Evolutionary conservation across 495 filamentous ascomycete genomes (phyloP).

Genomic region (Penicillium riverlandense): DNA sequence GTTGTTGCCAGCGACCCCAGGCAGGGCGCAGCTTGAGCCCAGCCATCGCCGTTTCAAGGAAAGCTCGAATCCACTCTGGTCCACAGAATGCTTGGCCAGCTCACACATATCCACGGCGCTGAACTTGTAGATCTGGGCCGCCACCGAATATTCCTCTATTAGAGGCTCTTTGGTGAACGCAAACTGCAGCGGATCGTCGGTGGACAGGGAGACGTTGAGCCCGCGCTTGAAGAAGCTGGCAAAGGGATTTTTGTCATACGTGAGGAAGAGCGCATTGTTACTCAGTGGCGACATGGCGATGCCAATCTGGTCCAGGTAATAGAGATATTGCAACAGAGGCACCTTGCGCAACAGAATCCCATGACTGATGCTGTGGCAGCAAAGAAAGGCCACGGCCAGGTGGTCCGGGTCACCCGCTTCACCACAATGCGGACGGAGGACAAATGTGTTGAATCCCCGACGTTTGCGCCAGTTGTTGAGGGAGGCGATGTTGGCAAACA

Average conservation of each 20-base stretch:
- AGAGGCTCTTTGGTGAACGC: slow-evolving; percentile 97
- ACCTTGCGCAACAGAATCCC: slow-evolving; percentile 90
- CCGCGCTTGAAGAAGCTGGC: slow-evolving; percentile 90
- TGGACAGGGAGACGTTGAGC: slow-evolving; percentile 91
- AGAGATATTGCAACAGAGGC: slow-evolving; percentile 90
- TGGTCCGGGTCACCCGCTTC: slow-evolving; percentile 97
- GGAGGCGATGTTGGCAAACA: slow-evolving; percentile 89
- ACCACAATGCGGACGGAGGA: slow-evolving; percentile 89
- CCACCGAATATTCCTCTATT: slow-evolving; percentile 96
- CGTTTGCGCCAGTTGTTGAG: slow-evolving; percentile 87
- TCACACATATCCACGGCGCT: slow-evolving; percentile 98
- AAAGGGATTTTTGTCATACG: slow-evolving; percentile 96
- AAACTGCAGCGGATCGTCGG: slow-evolving; percentile 95
- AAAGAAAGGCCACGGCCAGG: slow-evolving; percentile 83
- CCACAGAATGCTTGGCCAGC: slow-evolving; percentile 88
- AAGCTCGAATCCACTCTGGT: slow-evolving; percentile 89
- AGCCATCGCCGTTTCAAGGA: slow-evolving; percentile 86
- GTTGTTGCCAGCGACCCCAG: slow-evolving; percentile 74
- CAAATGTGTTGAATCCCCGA: slow-evolving; percentile 91
- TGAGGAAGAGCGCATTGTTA: slow-evolving; percentile 94
- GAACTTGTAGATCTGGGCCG: slow-evolving; percentile 96
- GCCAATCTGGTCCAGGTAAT: slow-evolving; percentile 95
- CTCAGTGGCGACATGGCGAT: slow-evolving; percentile 98
- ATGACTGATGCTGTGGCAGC: slow-evolving; percentile 96
- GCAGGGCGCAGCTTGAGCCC: slow-evolving; percentile 62